Evolutionary conservation across 495 filamentous ascomycete species (phyloP).

Genomic region (Apiosordaria backusii): DNA sequence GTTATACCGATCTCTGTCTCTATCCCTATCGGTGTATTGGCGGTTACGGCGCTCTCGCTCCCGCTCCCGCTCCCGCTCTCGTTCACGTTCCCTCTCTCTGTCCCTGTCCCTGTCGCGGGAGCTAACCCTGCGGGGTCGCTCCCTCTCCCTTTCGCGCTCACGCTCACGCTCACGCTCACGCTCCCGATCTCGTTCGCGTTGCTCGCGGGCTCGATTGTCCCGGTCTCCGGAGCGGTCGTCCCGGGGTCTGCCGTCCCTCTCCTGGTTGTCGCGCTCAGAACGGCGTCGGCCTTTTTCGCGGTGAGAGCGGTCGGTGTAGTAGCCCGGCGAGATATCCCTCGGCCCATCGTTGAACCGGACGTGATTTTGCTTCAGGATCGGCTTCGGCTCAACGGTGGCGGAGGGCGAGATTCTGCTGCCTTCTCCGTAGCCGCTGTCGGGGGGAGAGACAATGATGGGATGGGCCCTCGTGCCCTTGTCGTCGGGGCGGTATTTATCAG

Average conservation of each 20-base stretch:
- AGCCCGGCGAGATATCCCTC: slow-evolving; percentile 30
- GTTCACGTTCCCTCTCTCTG: slow-evolving; percentile 16
- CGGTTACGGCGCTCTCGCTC: slow-evolving; percentile 18
- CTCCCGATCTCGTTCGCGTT: slow-evolving; percentile 18
- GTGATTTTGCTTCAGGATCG: slow-evolving; percentile 48
- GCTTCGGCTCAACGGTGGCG: slow-evolving; percentile 42
- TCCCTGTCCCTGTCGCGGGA: slow-evolving; percentile 18
- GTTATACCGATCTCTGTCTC: slow-evolving; percentile 18
- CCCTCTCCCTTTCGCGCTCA: neutral
- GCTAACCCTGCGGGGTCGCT: neutral
- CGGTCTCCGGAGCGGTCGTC: neutral
- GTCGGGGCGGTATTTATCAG: slow-evolving; percentile 16
- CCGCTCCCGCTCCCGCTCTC: slow-evolving; percentile 21
- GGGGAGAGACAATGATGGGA: slow-evolving; percentile 44
- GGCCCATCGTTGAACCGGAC: slow-evolving; percentile 46
- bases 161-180: slow-evolving; percentile 22
- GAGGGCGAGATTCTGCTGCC: slow-evolving; percentile 30
- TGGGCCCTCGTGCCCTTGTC: slow-evolving; percentile 29
- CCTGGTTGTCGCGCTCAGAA: neutral
- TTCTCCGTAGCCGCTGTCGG: slow-evolving; percentile 30
- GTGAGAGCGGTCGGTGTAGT: slow-evolving; percentile 20
- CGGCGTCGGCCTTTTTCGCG: slow-evolving; percentile 1
- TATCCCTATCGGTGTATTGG: slow-evolving; percentile 24
- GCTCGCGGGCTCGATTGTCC: neutral
- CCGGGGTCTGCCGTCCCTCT: neutral